Evolutionary conservation across 257 asterid species (phyloP).

Genomic region (Avicennia marina): DNA sequence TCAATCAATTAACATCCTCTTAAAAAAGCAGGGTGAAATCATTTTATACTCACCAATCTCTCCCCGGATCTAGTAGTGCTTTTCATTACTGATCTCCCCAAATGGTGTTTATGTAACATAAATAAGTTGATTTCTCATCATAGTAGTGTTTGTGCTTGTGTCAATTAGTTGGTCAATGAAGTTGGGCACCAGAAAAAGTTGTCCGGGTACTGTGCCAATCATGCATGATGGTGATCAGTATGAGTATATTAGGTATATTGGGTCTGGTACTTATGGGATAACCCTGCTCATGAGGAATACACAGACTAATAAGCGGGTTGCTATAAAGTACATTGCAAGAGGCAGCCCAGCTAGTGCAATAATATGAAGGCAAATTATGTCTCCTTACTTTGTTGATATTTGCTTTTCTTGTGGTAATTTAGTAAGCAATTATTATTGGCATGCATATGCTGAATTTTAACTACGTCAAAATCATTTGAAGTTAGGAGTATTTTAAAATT

Average conservation of each 20-base stretch:
- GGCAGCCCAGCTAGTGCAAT: constrained; percentile 42
- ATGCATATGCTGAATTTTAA: neutral
- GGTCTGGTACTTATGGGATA: constrained; percentile 51
- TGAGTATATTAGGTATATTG: constrained; percentile 43
- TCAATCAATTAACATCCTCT: too few relatives aligned
- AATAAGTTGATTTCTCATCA: neutral
- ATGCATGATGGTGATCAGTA: constrained; percentile 49
- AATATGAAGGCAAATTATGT: neutral
- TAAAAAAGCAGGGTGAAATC: too few relatives aligned
- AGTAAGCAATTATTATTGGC: neutral
- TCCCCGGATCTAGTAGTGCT: neutral
- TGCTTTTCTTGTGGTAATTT: constrained; percentile 1
- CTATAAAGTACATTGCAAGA: constrained; percentile 37
- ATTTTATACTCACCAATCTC: too few relatives aligned
- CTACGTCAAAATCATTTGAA: too few relatives aligned
- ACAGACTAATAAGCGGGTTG: constrained; percentile 47
- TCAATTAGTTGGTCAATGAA: constrained; percentile 29
- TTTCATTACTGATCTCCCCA: too few relatives aligned
- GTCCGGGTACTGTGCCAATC: constrained; percentile 42
- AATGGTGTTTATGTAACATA: neutral
- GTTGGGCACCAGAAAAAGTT: constrained; percentile 20
- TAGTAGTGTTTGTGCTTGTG: neutral
- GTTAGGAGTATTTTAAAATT: too few relatives aligned
- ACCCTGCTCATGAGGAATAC: constrained; percentile 53
- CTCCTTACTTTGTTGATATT: neutral